Percentiles rank a stretch among this genome's conserved stretches.
Evolutionary conservation across 163 green algal species (phyloP).

Genomic region (Trebouxia gelatinosa): DNA sequence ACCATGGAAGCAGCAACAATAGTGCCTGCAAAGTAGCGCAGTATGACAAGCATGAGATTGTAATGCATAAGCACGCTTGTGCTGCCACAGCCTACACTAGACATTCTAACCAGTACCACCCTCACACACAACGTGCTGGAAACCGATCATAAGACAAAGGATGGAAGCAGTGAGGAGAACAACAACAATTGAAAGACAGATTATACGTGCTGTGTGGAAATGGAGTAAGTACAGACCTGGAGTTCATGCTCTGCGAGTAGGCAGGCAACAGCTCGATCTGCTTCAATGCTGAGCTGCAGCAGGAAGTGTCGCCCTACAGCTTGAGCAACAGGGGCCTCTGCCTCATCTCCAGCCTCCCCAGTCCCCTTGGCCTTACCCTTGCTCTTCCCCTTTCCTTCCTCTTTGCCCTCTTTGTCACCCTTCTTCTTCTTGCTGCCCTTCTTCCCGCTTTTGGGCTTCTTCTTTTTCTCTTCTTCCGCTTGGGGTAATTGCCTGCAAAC

Average conservation of each 20-base stretch:
- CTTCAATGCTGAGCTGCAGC: background rate
- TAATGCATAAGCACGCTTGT: background rate
- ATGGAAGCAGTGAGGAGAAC: background rate
- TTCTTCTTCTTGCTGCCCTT: conserved; percentile 16
- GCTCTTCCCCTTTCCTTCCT: background rate
- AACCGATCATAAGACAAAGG: background rate
- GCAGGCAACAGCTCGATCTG: background rate
- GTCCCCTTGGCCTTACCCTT: conserved; percentile 11
- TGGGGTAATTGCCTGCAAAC: conserved; percentile 3
- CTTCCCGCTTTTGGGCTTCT: conserved; percentile 4
- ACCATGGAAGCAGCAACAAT: background rate
- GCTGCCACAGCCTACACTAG: background rate
- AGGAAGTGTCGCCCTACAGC: conserved; percentile 5
- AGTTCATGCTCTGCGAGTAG: conserved; percentile 18
- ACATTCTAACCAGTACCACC: background rate
- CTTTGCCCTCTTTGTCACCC: background rate
- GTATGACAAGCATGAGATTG: background rate
- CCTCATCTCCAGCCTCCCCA: background rate
- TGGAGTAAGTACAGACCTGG: background rate
- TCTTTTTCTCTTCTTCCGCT: background rate
- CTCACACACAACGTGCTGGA: background rate
- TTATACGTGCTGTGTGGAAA: background rate
- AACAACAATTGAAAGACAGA: background rate
- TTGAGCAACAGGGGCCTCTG: background rate
- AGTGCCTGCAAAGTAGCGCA: background rate